Conservation (phyloP, 352 stramenopile genomes). For the Globisporangium orthogonon region DNA sequence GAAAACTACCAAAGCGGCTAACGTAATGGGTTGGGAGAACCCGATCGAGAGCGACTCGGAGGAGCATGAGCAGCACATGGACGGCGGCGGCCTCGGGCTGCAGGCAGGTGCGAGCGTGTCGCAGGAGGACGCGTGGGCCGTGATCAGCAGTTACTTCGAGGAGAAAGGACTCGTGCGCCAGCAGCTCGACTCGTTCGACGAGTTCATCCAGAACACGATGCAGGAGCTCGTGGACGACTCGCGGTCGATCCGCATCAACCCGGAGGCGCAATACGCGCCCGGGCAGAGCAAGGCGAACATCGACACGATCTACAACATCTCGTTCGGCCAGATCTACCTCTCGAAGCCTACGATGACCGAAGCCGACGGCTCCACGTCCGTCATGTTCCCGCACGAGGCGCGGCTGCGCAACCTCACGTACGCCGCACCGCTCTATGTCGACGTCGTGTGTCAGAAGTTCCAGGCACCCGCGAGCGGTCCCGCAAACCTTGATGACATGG, state of each 20-base stretch:
- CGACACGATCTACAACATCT: constrained; percentile 93
- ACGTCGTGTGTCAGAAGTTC: constrained; percentile 95
- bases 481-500: constrained; percentile 80
- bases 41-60: constrained; percentile 56
- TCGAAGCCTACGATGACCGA: constrained; percentile 96
- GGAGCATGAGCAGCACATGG: constrained; percentile 20
- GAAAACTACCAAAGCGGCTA: neutral
- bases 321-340: constrained; percentile 98
- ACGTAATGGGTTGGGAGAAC: constrained; percentile 63
- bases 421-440: constrained; percentile 96
- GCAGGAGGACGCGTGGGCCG: constrained; percentile 98
- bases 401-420: constrained; percentile 99
- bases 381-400: constrained; percentile 99
- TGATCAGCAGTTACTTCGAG: constrained; percentile 99
- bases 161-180: constrained; percentile 99
- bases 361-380: constrained; percentile 94
- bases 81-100: constrained; percentile 33
- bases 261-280: constrained; percentile 94
- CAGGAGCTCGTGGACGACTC: constrained; percentile 98
- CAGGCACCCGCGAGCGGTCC: constrained; percentile 52
- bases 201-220: constrained; percentile 99
- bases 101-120: constrained; percentile 85
- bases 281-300: constrained; percentile 91
- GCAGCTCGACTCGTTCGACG: constrained; percentile 99
- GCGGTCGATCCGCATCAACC: constrained; percentile 94